These are phyloP conservation scores for Thalassiosira exigua DNA, from an alignment of 352 stramenopile genomes.

Conservation along the genomic window DNA sequence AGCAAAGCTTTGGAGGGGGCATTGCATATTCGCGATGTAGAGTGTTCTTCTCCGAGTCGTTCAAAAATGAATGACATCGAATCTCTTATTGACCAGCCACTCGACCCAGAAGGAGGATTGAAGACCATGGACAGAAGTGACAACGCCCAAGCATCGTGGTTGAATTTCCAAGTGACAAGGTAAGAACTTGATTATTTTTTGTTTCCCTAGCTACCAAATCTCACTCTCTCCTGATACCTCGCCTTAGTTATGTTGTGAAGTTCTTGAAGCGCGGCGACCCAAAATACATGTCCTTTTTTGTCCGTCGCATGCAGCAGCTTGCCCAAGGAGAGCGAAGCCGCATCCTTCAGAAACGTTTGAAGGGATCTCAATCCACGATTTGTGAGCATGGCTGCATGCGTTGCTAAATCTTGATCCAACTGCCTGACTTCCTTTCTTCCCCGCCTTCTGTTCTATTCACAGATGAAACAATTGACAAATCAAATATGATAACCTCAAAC, in stretches of 20 bases:
- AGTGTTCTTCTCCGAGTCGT: no score
- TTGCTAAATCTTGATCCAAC: conserved; percentile 37
- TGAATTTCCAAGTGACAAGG: no score
- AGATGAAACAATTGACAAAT: conserved; percentile 17
- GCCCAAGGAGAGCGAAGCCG: conserved; percentile 45
- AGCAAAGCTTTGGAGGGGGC: conserved; percentile 9
- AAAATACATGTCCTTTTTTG: conserved; percentile 53
- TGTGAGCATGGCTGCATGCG: conserved; percentile 24
- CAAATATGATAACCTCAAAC: no score
- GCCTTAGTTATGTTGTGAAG: conserved; percentile 39
- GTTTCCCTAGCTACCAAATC: no score
- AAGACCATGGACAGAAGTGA: no score
- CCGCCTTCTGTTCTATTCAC: background rate
- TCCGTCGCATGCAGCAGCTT: conserved; percentile 51
- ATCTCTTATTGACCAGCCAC: conserved; percentile 12
- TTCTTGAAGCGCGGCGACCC: conserved; percentile 46
- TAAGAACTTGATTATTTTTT: no score
- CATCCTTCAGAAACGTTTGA: conserved; percentile 36
- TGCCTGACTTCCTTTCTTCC: no score
- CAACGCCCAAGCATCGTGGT: no score
- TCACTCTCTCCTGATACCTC: no score
- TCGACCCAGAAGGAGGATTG: no score
- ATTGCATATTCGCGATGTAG: background rate
- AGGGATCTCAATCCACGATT: conserved; percentile 28
- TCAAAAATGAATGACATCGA: no score